Evolutionary conservation across 306 rosid species (phyloP).

Genomic region (Citrullus mucosospermus): DNA sequence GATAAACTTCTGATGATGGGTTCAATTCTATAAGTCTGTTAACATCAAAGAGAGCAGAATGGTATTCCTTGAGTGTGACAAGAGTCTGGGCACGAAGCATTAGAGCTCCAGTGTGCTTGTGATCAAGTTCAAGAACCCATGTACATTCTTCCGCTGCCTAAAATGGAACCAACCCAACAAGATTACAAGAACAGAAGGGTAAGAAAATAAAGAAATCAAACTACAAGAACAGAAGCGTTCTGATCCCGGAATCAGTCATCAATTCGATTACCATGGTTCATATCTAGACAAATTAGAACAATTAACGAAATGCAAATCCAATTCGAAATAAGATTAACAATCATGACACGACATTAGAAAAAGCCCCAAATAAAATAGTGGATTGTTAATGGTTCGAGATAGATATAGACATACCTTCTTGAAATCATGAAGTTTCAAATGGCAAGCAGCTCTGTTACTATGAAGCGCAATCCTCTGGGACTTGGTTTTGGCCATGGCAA

Average conservation of each 20-base stretch:
- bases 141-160: conserved; percentile 95
- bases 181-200: neutral
- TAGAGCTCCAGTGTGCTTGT: conserved; percentile 68
- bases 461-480: conserved; percentile 73
- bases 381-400: neutral
- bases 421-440: conserved; percentile 75
- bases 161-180: conserved; percentile 10
- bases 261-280: neutral
- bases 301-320: neutral
- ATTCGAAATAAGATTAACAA: neutral
- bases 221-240: neutral
- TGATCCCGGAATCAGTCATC: neutral
- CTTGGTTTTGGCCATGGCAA: conserved; percentile 50
- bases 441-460: conserved; percentile 90
- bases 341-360: neutral
- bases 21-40: conserved; percentile 71
- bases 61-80: conserved; percentile 75
- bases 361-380: neutral
- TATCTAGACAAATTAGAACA: neutral
- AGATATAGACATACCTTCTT: conserved; percentile 31
- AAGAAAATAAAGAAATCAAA: neutral
- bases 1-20: conserved; percentile 90
- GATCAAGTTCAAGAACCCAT: conserved; percentile 79
- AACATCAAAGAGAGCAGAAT: conserved; percentile 88
- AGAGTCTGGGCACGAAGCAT: conserved; percentile 82